Evolutionary conservation across 2,329 filamentous ascomycete genomes (phyloP).

Genomic region (Trichoderma pleuroti): DNA sequence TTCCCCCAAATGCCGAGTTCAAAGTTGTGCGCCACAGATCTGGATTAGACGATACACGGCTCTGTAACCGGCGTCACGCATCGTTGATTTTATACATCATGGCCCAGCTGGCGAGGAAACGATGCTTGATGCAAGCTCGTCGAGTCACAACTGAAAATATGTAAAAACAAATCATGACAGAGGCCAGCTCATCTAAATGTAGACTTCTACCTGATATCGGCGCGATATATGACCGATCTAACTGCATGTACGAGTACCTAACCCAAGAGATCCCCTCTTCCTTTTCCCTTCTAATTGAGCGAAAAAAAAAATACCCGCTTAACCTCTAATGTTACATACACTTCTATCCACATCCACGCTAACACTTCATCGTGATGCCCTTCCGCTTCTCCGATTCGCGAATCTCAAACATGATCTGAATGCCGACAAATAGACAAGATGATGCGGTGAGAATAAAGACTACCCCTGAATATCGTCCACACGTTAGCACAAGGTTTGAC

Average conservation of each 20-base stretch:
- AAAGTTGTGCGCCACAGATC: neutral
- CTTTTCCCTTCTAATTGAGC: neutral
- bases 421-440: constrained; percentile 73
- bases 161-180: neutral
- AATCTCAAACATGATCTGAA: constrained; percentile 96
- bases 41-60: neutral
- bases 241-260: neutral
- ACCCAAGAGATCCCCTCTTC: neutral
- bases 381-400: constrained; percentile 77
- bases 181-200: neutral
- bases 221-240: neutral
- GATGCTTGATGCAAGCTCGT: neutral
- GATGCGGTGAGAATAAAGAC: constrained; percentile 71
- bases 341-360: constrained; percentile 19
- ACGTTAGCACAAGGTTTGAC: neutral
- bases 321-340: neutral
- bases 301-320: neutral
- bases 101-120: neutral
- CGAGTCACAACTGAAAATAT: neutral
- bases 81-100: neutral
- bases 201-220: neutral
- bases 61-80: neutral
- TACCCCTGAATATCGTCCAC: constrained; percentile 49
- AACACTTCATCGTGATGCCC: constrained; percentile 83
- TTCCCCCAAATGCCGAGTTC: neutral